phyloP scores from a whole-genome alignment of 2,329 filamentous ascomycete genomes.

The Mycosphaerella sp. region DNA sequence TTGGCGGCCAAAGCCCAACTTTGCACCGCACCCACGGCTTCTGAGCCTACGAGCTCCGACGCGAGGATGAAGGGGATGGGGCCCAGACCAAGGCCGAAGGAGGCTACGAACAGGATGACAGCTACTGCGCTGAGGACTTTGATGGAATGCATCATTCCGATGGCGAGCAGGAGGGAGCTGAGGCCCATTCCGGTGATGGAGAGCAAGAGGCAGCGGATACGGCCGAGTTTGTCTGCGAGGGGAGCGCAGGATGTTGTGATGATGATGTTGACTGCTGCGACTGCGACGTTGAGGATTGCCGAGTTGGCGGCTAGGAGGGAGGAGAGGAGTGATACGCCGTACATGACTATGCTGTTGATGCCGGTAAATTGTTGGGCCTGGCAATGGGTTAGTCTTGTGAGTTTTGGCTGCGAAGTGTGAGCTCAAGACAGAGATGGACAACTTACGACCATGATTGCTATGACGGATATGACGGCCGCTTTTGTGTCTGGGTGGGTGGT shows the following conservation, averaged over 20 bases:
- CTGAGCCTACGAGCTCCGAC: slow-evolving; percentile 80
- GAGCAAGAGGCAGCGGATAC: slow-evolving; percentile 75
- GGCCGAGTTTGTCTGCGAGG: slow-evolving; percentile 77
- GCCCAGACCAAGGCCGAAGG: slow-evolving; percentile 84
- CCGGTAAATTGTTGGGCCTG: slow-evolving; percentile 73
- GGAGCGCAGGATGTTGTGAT: slow-evolving; percentile 77
- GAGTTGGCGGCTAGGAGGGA: slow-evolving; percentile 75
- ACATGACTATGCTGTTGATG: slow-evolving; percentile 98
- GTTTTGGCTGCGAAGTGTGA: no score
- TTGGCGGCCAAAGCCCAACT: slow-evolving; percentile 81
- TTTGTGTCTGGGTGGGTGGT: slow-evolving; percentile 63
- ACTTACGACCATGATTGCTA: slow-evolving; percentile 73
- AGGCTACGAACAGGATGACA: slow-evolving; percentile 77
- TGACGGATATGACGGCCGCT: slow-evolving; percentile 77
- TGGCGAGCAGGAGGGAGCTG: slow-evolving; percentile 67
- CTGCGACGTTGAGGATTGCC: slow-evolving; percentile 74
- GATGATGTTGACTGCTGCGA: slow-evolving; percentile 78
- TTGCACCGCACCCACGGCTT: slow-evolving; percentile 87
- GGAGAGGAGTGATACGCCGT: slow-evolving; percentile 83
- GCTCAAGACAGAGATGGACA: no score
- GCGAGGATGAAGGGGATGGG: slow-evolving; percentile 93
- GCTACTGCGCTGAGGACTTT: slow-evolving; percentile 73
- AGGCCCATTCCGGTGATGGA: slow-evolving; percentile 80
- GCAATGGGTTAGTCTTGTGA: no score
- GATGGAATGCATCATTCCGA: slow-evolving; percentile 68